Base-by-base conservation (phyloP, 2,329 filamentous ascomycete genomes). In the Cercospora nicotianae region DNA sequence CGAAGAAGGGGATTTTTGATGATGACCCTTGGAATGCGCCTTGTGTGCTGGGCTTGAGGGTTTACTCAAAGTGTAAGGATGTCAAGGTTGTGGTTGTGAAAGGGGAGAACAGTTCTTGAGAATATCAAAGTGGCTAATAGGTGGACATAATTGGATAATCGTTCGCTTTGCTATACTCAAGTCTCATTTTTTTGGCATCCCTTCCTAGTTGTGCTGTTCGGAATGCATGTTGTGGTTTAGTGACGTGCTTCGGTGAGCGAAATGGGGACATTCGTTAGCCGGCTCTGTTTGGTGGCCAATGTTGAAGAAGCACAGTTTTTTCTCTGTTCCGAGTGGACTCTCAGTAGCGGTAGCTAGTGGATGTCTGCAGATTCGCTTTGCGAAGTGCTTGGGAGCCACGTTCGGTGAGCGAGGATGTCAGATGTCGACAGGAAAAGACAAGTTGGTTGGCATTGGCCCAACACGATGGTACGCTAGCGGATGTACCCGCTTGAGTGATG, bases 11-110 rank as follows among this genome's bases (percentile, higher is more conserved):
- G 30, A 80, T 83, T 39, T 83, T 84, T 63, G 80, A 79, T 51
- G 78, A 80, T 18, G 83, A 85, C 68, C 86, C 86, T 0, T 89
- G 87, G 87, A 87, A 88, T 72, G 87, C 87, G 0, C 82, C 88
- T 0, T 87, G 85, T 69, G 86, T 89, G 16, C 82, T 89, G 4
- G 87, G 87, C 0, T 75, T 89, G 31, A 80, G 86, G 5, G 86
- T 89, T 0, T 89, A 87, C 72, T 84, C 82, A 9, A 64, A 70
- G 62, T 82, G 85, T 67, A 83, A 86, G 0, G 79, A 81, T 30
- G 81, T 87, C 39, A 82, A 79, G 3, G 81, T 89, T 18, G 81
- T 84, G 69, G 85, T 87, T 8, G 77, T 86, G n/a, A 82, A 80
- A 63, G 79, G 81, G 7, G 77, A 80, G 58, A 77, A 81, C 26